Percentiles rank a stretch among this genome's conserved stretches.
Evolutionary conservation across 2,329 filamentous ascomycete genomes (phyloP).

Genomic region (Chaetomium globosum): DNA sequence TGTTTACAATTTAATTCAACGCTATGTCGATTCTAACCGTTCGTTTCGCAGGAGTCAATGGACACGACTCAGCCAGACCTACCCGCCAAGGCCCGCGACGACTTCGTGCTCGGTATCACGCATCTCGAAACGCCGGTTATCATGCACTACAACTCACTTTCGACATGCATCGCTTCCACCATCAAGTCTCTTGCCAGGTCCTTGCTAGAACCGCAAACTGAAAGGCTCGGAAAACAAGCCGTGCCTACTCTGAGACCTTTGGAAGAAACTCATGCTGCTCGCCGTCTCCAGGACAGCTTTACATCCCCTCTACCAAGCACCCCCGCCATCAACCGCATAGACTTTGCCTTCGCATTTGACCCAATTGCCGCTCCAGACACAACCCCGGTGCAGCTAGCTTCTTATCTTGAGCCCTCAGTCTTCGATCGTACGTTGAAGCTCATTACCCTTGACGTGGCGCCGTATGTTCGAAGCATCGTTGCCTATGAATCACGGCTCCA

Average conservation of each 20-base stretch:
- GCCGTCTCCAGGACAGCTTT: slow-evolving; percentile 47
- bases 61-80: slow-evolving; percentile 67
- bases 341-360: slow-evolving; percentile 63
- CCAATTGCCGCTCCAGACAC: slow-evolving; percentile 56
- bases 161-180: slow-evolving; percentile 40
- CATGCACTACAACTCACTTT: slow-evolving; percentile 41
- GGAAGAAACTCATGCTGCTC: slow-evolving; percentile 42
- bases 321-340: slow-evolving; percentile 49
- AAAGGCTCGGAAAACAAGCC: slow-evolving; percentile 13
- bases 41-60: slow-evolving; percentile 49
- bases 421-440: slow-evolving; percentile 72
- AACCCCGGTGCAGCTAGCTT: slow-evolving; percentile 39
- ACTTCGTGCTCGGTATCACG: slow-evolving; percentile 53
- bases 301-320: slow-evolving; percentile 33
- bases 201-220: slow-evolving; percentile 36
- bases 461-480: slow-evolving; percentile 85
- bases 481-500: slow-evolving; percentile 73
- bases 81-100: slow-evolving; percentile 50
- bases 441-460: slow-evolving; percentile 77
- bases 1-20: neutral
- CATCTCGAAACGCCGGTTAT: slow-evolving; percentile 52
- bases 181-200: slow-evolving; percentile 43
- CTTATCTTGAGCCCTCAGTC: slow-evolving; percentile 66
- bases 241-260: slow-evolving; percentile 37
- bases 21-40: slow-evolving; percentile 26